Conservation (phyloP, 1,139 yeast genomes). For the Sugiyamaella japonica region DNA sequence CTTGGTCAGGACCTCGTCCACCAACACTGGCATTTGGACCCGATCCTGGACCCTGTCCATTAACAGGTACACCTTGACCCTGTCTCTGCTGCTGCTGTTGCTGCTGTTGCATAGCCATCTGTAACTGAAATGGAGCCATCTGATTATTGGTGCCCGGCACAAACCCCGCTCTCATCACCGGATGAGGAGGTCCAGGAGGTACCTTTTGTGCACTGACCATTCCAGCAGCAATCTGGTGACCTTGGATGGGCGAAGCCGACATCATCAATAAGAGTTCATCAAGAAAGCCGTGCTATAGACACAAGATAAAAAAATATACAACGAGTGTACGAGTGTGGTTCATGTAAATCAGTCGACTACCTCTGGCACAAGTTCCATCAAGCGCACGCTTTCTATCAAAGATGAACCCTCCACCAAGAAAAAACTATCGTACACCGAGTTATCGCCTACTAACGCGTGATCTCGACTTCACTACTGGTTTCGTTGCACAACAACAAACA, state of each 20-base stretch:
- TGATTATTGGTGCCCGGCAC: constrained; percentile 8
- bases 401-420: no score
- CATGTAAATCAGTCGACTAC: no score
- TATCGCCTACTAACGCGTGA: no score
- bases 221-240: constrained; percentile 29
- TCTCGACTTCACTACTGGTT: no score
- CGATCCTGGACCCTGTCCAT: constrained; percentile 9
- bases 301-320: background rate
- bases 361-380: no score
- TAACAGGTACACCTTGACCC: background rate
- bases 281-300: background rate
- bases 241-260: constrained; percentile 32
- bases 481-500: no score
- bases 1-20: background rate
- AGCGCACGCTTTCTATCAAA: no score
- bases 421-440: no score
- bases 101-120: constrained; percentile 15
- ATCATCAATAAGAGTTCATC: constrained; percentile 20
- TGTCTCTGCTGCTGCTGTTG: constrained; percentile 13
- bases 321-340: background rate
- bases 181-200: constrained; percentile 15
- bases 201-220: constrained; percentile 26
- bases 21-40: background rate
- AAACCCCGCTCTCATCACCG: constrained; percentile 7
- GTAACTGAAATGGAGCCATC: constrained; percentile 17